Base-by-base conservation (phyloP, 1,284 basidiomycete species). In the Cronartium quercuum region DNA sequence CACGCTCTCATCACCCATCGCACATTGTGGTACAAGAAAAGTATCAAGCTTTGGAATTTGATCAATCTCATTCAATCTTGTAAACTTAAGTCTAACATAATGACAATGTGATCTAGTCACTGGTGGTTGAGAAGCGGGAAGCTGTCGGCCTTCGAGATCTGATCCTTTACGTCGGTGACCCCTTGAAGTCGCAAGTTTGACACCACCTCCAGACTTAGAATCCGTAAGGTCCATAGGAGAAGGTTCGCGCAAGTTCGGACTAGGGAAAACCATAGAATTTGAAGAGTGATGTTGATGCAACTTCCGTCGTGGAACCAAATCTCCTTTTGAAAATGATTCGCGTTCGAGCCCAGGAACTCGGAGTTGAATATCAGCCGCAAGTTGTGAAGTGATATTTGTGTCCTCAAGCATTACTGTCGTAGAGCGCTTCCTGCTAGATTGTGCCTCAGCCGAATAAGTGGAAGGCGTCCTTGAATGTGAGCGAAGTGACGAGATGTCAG, bases 91-190 rank as follows among this genome's bases (percentile, higher is more conserved):
- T 61, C 73, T 61, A 13, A 75, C 65, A 44, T 66, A 75, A 68
- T 75, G 73, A 57, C 73, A 75, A 61, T 75, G 73, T 15, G 73
- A 75, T 75, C 73, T 44, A 62, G 73, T 75, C 6, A 75, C 73
- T 13, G 73, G 73, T 34, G 73, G 73, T 15, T 61, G 21, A 61
- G 73, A 75, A 18, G 41, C 41, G 13, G 65, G 65, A 35, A 75
- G 35, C 62, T 47, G 64, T 29, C 65, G 55, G 6, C 15, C 60
- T 38, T 68, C 65, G 40, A 9, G 38, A 21, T 75, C 73, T 24
- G 65, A 67, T n/a, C 47, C 41, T 47, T 55, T 66, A 34, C 65
- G 64, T 67, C 58, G 55, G 7, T 21, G 24, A 12, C 47, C 13
- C 37, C 57, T 64, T 12, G 55, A 21, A 18, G 47, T 37, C 47